These are phyloP conservation scores for Wallacemonas sp. DNA, from an alignment of 208 protist species.

Conservation along the genomic window DNA sequence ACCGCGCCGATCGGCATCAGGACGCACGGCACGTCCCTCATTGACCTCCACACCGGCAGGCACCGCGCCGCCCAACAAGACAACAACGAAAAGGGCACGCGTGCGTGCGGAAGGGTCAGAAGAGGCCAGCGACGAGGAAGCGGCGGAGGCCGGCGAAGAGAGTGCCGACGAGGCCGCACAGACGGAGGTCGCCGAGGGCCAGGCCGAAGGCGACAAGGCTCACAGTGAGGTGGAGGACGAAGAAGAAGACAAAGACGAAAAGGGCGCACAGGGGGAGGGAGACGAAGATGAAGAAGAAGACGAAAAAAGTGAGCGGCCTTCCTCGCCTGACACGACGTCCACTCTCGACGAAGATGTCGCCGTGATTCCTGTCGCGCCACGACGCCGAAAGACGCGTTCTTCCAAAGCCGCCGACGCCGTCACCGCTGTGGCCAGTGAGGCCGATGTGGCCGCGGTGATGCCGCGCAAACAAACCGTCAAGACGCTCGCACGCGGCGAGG, in stretches of 20 bases:
- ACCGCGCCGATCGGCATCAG: not conserved
- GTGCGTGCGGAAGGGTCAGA: too few relatives aligned
- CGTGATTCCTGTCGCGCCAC: not conserved
- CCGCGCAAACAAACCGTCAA: not conserved
- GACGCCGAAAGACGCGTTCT: not conserved
- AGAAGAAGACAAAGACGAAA: not conserved
- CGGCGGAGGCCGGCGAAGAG: too few relatives aligned
- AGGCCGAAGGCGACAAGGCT: not conserved
- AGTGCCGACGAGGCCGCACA: too few relatives aligned
- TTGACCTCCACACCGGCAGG: not conserved
- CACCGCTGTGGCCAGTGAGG: not conserved
- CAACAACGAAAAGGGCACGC: too few relatives aligned
- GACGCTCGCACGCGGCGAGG: not conserved
- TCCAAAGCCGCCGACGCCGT: not conserved
- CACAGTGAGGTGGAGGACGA: not conserved
- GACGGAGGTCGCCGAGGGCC: too few relatives aligned
- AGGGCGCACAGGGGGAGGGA: not conserved
- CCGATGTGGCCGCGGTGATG: slow-evolving; percentile 9
- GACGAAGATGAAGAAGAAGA: too few relatives aligned
- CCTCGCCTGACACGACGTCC: not conserved
- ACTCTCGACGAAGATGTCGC: not conserved
- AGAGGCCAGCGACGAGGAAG: not conserved
- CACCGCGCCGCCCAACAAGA: not conserved
- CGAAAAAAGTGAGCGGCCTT: not conserved
- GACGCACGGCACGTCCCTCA: not conserved